These are phyloP conservation scores for Didymella glomerata DNA, from an alignment of 2,329 filamentous ascomycete species.

Conservation along the genomic window DNA sequence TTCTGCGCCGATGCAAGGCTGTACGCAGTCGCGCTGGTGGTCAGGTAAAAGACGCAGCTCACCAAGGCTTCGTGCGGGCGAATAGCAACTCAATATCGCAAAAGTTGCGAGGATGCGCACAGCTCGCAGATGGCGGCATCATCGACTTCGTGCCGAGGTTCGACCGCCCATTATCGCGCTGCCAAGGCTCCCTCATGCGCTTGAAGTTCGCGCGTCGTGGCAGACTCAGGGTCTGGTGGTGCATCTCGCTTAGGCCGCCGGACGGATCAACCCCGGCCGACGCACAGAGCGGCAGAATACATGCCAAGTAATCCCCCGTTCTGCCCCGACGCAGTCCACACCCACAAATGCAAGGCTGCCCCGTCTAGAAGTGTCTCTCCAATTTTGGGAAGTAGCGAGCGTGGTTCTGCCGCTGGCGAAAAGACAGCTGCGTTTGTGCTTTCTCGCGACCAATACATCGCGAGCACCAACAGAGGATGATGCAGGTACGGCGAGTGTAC, in stretches of 20 bases:
- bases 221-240: neutral
- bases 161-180: neutral
- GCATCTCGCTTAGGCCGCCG: constrained; percentile 2
- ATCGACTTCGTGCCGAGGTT: neutral
- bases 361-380: neutral
- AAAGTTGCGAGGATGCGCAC: neutral
- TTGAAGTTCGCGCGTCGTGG: neutral
- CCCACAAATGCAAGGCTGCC: neutral
- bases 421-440: neutral
- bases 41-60: neutral
- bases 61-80: neutral
- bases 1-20: constrained; percentile 14
- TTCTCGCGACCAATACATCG: neutral
- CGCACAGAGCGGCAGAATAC: neutral
- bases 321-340: neutral
- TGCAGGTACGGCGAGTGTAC: neutral
- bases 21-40: neutral
- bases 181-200: neutral
- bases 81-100: neutral
- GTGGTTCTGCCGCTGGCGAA: neutral
- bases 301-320: neutral
- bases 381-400: no score
- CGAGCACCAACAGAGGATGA: neutral
- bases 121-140: neutral
- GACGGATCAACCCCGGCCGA: neutral